Base-by-base conservation (phyloP, 305 asterid species). In the Fraxinus xanthoxyloides region DNA sequence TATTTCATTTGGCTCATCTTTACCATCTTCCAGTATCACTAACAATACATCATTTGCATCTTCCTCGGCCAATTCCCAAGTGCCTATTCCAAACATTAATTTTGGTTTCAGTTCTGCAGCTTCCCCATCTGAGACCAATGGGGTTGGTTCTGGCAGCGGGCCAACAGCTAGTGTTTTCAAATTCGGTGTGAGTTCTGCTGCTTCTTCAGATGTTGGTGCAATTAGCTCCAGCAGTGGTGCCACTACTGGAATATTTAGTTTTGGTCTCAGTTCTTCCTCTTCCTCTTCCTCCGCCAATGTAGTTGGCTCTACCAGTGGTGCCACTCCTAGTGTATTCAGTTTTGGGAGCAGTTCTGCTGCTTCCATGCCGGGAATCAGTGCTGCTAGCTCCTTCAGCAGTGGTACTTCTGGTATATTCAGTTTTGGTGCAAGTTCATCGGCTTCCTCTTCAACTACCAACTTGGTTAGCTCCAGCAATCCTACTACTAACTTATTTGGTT, bases 361-460 rank as follows among this genome's bases (percentile, higher is more conserved):
- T 79, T 70, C 94, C 72, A 74, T 92, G 30, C 75, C 91, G 35
- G 85, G 31, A 38, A 32, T 85, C 30, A 88, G 67, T 83, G 78
- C 87, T 15, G 81, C 79, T 70, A 83, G 85, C 81, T 85, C 96
- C 46, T 73, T 82, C 88, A 77, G 82, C 83, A 81, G 81, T 80
- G 80, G 85, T 26, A 8, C 92, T 28, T 61, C 90, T 43, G 81
- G 85, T 36, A 10, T 85, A 69, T 87, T 90, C 82, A 43, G 13
- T 80, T 85, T 88, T 72, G 91, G 90, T 72, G 84, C 76, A 72
- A 88, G 46, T 82, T 87, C 93, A 40, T 82, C 89, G 0, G 82
- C 85, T 82, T 79, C 94, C 67, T 81, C 87, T 35, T 83, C 88
- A 15, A 80, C 88, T 32, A 38, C 48, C 77, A 85, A 81, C 78